phyloP scores from a whole-genome alignment of 805 yeast genomes.

The Spathaspora boniae region DNA sequence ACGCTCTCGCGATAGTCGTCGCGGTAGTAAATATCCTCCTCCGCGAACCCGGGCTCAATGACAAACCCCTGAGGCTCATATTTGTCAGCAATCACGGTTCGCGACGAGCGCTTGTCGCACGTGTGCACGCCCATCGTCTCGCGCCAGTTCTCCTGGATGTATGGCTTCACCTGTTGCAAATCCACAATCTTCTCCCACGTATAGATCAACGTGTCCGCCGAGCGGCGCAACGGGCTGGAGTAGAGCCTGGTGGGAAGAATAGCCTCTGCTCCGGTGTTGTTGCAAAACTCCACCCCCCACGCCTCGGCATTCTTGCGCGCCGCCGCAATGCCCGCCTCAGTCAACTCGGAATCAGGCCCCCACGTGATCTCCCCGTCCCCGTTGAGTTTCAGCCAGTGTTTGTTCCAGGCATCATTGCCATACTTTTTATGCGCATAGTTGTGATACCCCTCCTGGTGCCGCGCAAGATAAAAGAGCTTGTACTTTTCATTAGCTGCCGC shows the following conservation, averaged over 20 bases:
- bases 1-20: conserved; percentile 37
- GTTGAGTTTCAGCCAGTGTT: conserved; percentile 39
- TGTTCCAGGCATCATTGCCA: conserved; percentile 46
- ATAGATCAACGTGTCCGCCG: conserved; percentile 45
- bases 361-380: conserved; percentile 47
- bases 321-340: conserved; percentile 42
- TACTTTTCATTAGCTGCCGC: conserved; percentile 25
- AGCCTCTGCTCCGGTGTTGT: conserved; percentile 15
- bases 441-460: conserved; percentile 57
- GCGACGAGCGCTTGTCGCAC: conserved; percentile 45
- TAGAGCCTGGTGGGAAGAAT: conserved; percentile 41
- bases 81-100: conserved; percentile 34
- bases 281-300: conserved; percentile 23
- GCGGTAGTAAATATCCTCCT: conserved; percentile 43
- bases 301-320: conserved; percentile 42
- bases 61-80: conserved; percentile 35
- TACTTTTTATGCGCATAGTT: conserved; percentile 44
- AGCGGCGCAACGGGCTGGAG: conserved; percentile 50
- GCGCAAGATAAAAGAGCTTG: conserved; percentile 45
- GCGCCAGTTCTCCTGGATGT: conserved; percentile 44
- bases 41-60: conserved; percentile 44
- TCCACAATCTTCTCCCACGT: conserved; percentile 42
- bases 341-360: conserved; percentile 52
- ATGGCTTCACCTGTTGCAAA: conserved; percentile 24
- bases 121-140: conserved; percentile 50